Base-by-base conservation (phyloP, 176 grass and related monocot species). In the Oryza longistaminata region DNA sequence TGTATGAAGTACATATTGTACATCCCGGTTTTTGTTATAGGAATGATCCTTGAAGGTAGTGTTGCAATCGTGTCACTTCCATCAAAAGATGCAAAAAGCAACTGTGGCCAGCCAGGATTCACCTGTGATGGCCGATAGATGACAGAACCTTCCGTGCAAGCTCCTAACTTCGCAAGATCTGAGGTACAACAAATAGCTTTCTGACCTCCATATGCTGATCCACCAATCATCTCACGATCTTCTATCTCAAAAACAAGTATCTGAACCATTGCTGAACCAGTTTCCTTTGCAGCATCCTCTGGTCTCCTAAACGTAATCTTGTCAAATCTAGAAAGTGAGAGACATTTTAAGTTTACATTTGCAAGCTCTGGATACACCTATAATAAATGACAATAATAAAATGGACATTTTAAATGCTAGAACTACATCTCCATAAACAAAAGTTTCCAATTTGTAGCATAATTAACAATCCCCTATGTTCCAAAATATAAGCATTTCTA, bases 1-100 rank as follows among this genome's bases (percentile, higher is more conserved):
- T 99, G 93, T 70, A 99, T 89, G 40, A 99, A 99, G 65, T 99
- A 99, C 93, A 99, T 87, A 73, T 99, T 99, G 78, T 96, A 99
- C 97, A 99, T 99, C 68, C 97, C 97, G 82, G 90, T 94, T 87
- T 88, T 91, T 10, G 78, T 83, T 85, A 99, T 90, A 10, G 88
- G 86, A 91, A 99, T 85, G 40, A 84, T 94, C 69, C 85, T 84
- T 13, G 91, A 91, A 25, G 84, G 91, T 27, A 99, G 81, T 5
- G 88, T 92, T 86, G 97, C 82, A 68, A 87, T 84, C 76, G 84
- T 90, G 85, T 94, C 86, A 22, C 82, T 92, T 85, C 93, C 97
- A 70, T 89, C 77, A 66, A 96, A 99, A 53, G 86, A 92, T 85
- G 90, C 93, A 88, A 90, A 75, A 73, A 96, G 70, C 27, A 96